These are phyloP conservation scores for Diplodia sapinea DNA, from an alignment of 2,329 filamentous ascomycete genomes.

Conservation along the genomic window DNA sequence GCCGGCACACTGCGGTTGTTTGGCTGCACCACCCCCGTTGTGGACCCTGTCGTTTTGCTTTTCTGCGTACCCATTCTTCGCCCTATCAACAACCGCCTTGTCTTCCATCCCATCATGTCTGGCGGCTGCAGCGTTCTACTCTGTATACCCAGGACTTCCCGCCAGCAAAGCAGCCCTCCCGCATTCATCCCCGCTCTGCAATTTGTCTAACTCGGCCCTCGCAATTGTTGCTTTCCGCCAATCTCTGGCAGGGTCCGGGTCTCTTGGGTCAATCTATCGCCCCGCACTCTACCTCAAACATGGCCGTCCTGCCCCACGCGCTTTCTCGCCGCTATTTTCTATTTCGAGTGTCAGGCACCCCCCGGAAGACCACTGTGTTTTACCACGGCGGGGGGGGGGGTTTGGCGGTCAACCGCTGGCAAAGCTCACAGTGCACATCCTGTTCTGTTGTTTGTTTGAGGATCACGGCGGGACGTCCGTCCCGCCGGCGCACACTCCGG, in stretches of 20 bases:
- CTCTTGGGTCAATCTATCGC: background rate
- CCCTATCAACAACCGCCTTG: background rate
- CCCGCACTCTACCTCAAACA: constrained; percentile 20
- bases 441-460: background rate
- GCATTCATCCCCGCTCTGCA: constrained; percentile 2
- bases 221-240: constrained; percentile 14
- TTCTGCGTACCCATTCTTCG: background rate
- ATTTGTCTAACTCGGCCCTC: constrained; percentile 6
- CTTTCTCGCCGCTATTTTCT: constrained; percentile 7
- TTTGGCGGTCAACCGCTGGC: background rate
- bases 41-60: constrained; percentile 15
- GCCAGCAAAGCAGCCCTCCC: background rate
- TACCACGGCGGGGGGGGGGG: background rate
- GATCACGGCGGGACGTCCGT: constrained; percentile 1
- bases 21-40: background rate
- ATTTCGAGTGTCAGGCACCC: constrained; percentile 16
- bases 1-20: background rate
- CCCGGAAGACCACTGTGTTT: background rate
- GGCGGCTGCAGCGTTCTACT: background rate
- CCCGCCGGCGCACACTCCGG: background rate
- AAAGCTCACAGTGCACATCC: background rate
- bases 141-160: background rate
- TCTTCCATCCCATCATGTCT: background rate
- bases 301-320: background rate
- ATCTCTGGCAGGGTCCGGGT: constrained; percentile 15